Conservation (phyloP, 768 basidiomycete species). For the Collybia sordida region DNA sequence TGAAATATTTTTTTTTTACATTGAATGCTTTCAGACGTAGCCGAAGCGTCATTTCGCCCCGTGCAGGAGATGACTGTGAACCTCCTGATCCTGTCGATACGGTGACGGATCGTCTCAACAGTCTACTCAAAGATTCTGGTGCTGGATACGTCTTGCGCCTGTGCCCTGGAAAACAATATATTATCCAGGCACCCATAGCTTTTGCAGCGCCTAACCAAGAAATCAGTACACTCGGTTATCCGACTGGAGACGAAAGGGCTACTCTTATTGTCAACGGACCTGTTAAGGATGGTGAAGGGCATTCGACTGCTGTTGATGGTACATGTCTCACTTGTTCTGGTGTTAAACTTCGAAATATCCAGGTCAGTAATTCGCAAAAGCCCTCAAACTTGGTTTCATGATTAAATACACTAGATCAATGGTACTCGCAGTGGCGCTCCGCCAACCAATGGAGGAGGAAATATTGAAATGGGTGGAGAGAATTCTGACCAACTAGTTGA, state of each 20-base stretch:
- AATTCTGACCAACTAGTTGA: constrained; percentile 75
- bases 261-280: constrained; percentile 69
- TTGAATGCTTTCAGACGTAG: too few species aligned
- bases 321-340: constrained; percentile 59
- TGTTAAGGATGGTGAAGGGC: constrained; percentile 58
- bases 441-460: constrained; percentile 63
- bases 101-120: constrained; percentile 67
- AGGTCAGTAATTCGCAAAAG: constrained; percentile 38
- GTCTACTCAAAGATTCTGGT: constrained; percentile 62
- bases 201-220: constrained; percentile 74
- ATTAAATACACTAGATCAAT: constrained; percentile 52
- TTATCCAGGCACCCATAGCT: constrained; percentile 62
- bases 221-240: constrained; percentile 79
- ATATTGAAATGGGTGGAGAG: constrained; percentile 83
- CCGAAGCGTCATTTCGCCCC: too few species aligned
- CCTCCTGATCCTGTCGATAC: constrained; percentile 56
- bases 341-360: constrained; percentile 67
- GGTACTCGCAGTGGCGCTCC: constrained; percentile 60
- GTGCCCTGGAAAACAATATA: constrained; percentile 63
- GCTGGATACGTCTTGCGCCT: constrained; percentile 64
- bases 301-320: constrained; percentile 74
- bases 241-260: constrained; percentile 65
- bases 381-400: background rate
- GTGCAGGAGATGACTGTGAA: constrained; percentile 23
- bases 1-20: too few species aligned